Base-by-base conservation (phyloP, 208 protist species). In the Leishmania martiniquensis region DNA sequence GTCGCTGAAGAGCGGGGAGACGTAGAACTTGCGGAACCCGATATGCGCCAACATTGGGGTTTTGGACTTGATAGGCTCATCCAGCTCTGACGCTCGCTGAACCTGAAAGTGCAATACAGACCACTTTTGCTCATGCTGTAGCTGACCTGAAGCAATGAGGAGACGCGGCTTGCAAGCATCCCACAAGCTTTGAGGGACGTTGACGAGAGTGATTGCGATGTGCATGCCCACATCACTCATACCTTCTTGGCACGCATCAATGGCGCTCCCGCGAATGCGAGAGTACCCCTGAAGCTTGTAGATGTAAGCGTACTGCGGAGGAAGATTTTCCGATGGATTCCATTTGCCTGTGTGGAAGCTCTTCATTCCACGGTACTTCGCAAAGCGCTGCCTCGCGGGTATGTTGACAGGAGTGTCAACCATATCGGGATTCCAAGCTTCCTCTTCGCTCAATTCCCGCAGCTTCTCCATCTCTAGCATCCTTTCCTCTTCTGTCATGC, bases 91-190 rank as follows among this genome's bases (percentile, higher is more conserved):
- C 7, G 79, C 85, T 10, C 86, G 85, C 80, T 97, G 93, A 55
- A 97, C 80, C 65, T 94, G 87, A 67, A 95, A 97, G 66, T 97
- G 93, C 0, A 97, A 74, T 32, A 97, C 91, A 32, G 93, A 97
- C 92, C 93, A 97, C 77, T 97, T 97, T 77, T 97, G 93, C 76
- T 97, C 91, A 72, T 97, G 91, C 76, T 95, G 89, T 45, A 97
- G 84, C 76, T 97, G 93, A 20, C 88, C 93, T 32, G 93, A 97
- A 20, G 89, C 90, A 85, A 97, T 93, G 52, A 96, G 77, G 51
- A 92, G 78, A 57, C 85, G 88, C 42, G 65, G 78, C 29, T 70
- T 67, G 49, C 75, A 55, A 63, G 84, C 86, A 51, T 91, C 63
- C 69, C 81, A 91, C 1, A 95, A 89, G 44, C 34, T 73, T 45